Evolutionary conservation across 2,329 filamentous ascomycete species (phyloP).

Genomic region (Exophiala alcalophila): DNA sequence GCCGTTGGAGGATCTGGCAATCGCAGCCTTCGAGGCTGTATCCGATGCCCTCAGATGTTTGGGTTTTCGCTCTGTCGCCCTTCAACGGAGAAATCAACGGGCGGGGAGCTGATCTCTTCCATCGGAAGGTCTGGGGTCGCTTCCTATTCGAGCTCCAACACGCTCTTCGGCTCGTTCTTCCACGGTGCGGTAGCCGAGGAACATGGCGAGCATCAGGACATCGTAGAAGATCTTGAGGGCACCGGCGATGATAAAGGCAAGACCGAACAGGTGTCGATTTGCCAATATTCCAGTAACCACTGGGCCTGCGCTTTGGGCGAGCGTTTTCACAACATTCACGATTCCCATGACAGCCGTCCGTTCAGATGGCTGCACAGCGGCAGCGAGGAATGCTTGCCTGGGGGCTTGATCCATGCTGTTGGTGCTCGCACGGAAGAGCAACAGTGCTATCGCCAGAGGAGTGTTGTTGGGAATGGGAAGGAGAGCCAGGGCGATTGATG

Average conservation of each 20-base stretch:
- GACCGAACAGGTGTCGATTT: slow-evolving; percentile 55
- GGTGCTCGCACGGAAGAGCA: slow-evolving; percentile 60
- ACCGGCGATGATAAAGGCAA: slow-evolving; percentile 63
- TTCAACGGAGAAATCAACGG: background rate
- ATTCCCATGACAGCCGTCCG: slow-evolving; percentile 70
- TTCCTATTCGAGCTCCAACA: background rate
- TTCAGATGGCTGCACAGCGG: slow-evolving; percentile 61
- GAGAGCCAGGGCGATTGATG: slow-evolving; percentile 61
- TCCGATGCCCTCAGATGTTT: too few relatives aligned
- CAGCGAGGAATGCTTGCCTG: slow-evolving; percentile 65
- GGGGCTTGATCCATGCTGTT: slow-evolving; percentile 70
- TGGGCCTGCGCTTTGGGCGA: slow-evolving; percentile 60
- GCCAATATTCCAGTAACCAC: slow-evolving; percentile 63
- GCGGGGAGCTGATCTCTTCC: background rate
- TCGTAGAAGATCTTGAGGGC: slow-evolving; percentile 61
- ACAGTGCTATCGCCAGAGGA: slow-evolving; percentile 56
- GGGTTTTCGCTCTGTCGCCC: background rate
- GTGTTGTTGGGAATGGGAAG: slow-evolving; percentile 58
- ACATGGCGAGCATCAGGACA: slow-evolving; percentile 35
- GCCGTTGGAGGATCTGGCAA: too few relatives aligned
- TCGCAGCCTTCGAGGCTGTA: too few relatives aligned
- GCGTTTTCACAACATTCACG: slow-evolving; percentile 67
- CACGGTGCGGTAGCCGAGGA: slow-evolving; percentile 22
- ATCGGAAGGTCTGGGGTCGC: slow-evolving; percentile 5
- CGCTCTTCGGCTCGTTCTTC: slow-evolving; percentile 16